A percentile compares a stretch with the other conserved stretches of the same genome.
These are phyloP conservation scores for Plasmodium cynomolgi DNA, from an alignment of 169 alveolate genomes.

Conservation along the genomic window DNA sequence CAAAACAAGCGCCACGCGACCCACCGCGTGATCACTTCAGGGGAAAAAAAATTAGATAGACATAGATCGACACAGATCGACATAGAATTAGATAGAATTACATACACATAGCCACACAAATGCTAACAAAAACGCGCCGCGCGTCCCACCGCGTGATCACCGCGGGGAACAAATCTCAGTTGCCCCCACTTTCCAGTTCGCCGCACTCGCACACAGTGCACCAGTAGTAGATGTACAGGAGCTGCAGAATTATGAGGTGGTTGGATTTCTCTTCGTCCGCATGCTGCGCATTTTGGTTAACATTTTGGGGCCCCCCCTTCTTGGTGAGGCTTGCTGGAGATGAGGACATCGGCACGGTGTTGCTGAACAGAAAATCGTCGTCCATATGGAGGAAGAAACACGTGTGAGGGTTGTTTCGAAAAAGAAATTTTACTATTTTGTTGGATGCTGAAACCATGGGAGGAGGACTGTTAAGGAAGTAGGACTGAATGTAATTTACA, in stretches of 20 bases:
- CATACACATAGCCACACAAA: background rate
- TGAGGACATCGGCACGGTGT: background rate
- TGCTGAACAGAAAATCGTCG: conserved; percentile 34
- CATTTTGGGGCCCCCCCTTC: background rate
- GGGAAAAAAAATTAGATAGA: no score
- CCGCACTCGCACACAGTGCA: conserved; percentile 25
- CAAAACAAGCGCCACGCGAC: no score
- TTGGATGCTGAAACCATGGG: background rate
- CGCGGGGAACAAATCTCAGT: background rate
- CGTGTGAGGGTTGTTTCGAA: conserved; percentile 16
- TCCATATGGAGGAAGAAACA: conserved; percentile 44
- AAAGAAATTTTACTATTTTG: conserved; percentile 16
- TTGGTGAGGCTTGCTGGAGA: background rate
- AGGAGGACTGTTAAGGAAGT: conserved; percentile 16
- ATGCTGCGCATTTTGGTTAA: background rate
- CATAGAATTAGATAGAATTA: no score
- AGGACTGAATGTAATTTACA: conserved; percentile 45
- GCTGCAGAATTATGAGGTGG: conserved; percentile 19
- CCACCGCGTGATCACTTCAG: no score
- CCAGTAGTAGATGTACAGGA: conserved; percentile 51
- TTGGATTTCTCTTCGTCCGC: conserved; percentile 10
- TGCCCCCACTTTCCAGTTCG: background rate
- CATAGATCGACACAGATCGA: no score
- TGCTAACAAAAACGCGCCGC: background rate
- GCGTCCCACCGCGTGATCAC: background rate